Base-by-base conservation (phyloP, 1,284 basidiomycete species). In the Austroboletus novae-zelandiae region DNA sequence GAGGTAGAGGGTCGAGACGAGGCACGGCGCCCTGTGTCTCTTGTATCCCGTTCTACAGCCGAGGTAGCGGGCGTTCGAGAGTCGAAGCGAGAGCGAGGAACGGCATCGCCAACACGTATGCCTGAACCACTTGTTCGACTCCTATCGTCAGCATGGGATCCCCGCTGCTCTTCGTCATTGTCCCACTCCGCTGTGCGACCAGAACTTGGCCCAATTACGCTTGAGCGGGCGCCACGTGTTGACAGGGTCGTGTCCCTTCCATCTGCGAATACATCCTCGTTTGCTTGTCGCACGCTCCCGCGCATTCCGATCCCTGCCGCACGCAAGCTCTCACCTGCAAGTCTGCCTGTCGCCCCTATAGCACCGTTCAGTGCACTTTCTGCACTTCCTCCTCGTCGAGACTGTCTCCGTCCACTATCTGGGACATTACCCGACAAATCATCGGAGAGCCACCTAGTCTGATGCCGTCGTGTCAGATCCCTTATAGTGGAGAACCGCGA, bases 291-390 rank as follows among this genome's bases (percentile, higher is more conserved):
- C 18, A 18, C 46, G 37, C 51, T 53, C 18, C 56, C 58, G 1
- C 71, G 77, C 57, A 68, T 70, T n/a, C 62, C 61, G 50, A 89
- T 71, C 7, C 88, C 89, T 1, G 88, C 86, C 4, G 86, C 85
- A 48, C 81, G 75, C 47, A 90, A 63, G n/a, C 83, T 80, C 65
- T 89, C 85, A 2, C 84, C 79, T 9, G 86, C 67, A 10, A 89
- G 67, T 58, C 80, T 84, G 48, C 83, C 69, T 13, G 77, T 76
- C 23, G 64, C 71, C 4, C 69, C 61, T 6, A 20, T 14, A 1
- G 43, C 62, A 37, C 64, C 58, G 48, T 69, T 70, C 40, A 86
- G 66, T 13, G 79, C 73, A 61, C 79, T 84, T 63, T 89, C 88
- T 10, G 80, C 81, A 61, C 82, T 86, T 2, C 84, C 86, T 3